phyloP scores from a whole-genome alignment of 1,284 basidiomycete species.

The Garcileccinum viscosum region DNA sequence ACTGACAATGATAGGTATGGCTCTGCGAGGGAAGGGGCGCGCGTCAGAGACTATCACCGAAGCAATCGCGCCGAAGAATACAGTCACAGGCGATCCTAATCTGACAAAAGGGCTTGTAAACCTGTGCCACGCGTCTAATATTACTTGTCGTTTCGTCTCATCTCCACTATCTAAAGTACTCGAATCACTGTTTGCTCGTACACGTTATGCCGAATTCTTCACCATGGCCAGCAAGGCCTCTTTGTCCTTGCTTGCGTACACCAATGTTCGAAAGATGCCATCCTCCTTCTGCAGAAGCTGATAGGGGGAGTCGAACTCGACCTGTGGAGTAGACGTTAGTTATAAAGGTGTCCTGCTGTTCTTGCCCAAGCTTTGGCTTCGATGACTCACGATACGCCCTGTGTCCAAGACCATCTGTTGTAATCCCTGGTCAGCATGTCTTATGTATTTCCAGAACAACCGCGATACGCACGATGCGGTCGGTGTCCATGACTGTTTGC shows the following conservation, averaged over 20 bases:
- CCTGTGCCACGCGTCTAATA: background rate
- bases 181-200: slow-evolving; percentile 13
- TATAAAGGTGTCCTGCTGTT: background rate
- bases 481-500: slow-evolving; percentile 43
- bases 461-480: slow-evolving; percentile 38
- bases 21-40: slow-evolving; percentile 46
- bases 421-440: background rate
- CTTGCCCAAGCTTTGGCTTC: background rate
- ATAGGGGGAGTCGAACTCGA: slow-evolving; percentile 11
- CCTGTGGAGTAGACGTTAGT: slow-evolving; percentile 6
- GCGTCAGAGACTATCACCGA: slow-evolving; percentile 68
- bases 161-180: slow-evolving; percentile 13
- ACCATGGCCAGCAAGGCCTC: slow-evolving; percentile 4
- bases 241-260: slow-evolving; percentile 13
- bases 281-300: slow-evolving; percentile 3
- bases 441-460: background rate
- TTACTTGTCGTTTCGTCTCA: slow-evolving; percentile 8
- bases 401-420: slow-evolving; percentile 21
- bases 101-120: slow-evolving; percentile 18
- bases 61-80: slow-evolving; percentile 54
- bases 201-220: slow-evolving; percentile 8
- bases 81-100: slow-evolving; percentile 45
- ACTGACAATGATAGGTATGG: slow-evolving; percentile 47
- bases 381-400: slow-evolving; percentile 15
- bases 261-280: slow-evolving; percentile 9